These are phyloP conservation scores for Tricholomella constricta DNA, from an alignment of 768 basidiomycete species.

Conservation along the genomic window DNA sequence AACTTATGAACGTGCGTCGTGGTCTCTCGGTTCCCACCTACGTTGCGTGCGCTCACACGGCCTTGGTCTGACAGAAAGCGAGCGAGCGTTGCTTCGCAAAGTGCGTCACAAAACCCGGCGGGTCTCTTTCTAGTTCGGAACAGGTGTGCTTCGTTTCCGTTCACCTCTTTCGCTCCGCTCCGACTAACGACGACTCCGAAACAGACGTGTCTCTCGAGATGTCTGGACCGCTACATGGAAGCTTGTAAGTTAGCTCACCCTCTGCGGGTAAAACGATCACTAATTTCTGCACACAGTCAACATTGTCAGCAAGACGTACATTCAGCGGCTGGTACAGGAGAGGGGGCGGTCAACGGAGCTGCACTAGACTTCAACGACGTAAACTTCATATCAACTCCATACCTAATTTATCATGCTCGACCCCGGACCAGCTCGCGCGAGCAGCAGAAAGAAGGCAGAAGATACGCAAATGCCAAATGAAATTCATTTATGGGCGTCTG, in stretches of 20 bases:
- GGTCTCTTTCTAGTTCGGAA: conserved; percentile 68
- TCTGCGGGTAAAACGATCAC: background rate
- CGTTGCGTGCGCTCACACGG: background rate
- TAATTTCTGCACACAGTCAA: conserved; percentile 55
- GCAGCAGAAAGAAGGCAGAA: no score
- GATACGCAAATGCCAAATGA: background rate
- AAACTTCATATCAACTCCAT: background rate
- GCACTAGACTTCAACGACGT: background rate
- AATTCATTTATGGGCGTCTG: conserved; percentile 2
- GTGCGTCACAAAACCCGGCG: conserved; percentile 76
- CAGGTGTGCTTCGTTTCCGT: conserved; percentile 48
- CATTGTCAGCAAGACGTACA: conserved; percentile 73
- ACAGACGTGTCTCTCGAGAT: conserved; percentile 76
- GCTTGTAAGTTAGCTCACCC: conserved; percentile 59
- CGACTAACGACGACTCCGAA: conserved; percentile 6
- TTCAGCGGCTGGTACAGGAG: conserved; percentile 55
- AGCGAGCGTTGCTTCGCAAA: conserved; percentile 78
- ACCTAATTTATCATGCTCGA: background rate
- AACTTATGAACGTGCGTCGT: conserved; percentile 69
- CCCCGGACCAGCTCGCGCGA: background rate
- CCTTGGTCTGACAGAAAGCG: conserved; percentile 56
- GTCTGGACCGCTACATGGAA: conserved; percentile 83
- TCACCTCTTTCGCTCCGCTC: background rate
- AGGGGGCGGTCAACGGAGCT: conserved; percentile 17
- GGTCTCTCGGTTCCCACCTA: background rate